Base-by-base conservation (phyloP, 1,284 basidiomycete species). In the Sanghuangporus baumii region DNA sequence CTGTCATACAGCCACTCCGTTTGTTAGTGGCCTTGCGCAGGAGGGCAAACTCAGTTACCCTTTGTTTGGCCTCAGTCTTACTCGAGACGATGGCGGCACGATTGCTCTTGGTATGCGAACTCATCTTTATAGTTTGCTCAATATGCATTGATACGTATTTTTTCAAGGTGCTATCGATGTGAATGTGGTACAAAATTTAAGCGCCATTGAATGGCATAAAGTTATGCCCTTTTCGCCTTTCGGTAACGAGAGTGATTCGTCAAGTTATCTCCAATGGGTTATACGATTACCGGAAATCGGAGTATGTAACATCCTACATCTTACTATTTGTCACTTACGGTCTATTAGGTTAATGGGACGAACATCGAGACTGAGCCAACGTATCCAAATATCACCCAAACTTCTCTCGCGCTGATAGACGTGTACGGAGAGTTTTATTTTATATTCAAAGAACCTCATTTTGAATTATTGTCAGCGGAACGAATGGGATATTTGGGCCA, bases 221-320 rank as follows among this genome's bases (percentile, higher is more conserved):
- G 88, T 92, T 1, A 81, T 85, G 16, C 81, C 89, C 9, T 92
- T 92, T 69, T 77, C 84, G 34, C 89, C 89, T 2, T 76, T 88
- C 62, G 78, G 75, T 3, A 71, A 74, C 1, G 80, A 83, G 64
- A 80, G 74, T 64, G 87, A 85, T 67, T 71, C 76, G 14, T 85
- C 89, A 0, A 87, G 85, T 67, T 95, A 94, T 70, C 78, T 94
- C 37, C 87, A 89, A 66, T 96, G 93, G 93, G 81, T 85, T 0
- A 81, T 94, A 57, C 82, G 83, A 5, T 73, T 96, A 46, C 73
- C 79, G 0, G 75, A 76, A 31, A 78, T 94, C 56, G 78, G 81
- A 38, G 86, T 93, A 67, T 59, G 79, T 69, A 54, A 64, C 37
- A 43, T 26, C 46, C 38, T 57, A 46, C 34, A 52, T 3, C 7